Evolutionary conservation across 495 filamentous ascomycete genomes (phyloP).

Genomic region (Penicillium canescens): DNA sequence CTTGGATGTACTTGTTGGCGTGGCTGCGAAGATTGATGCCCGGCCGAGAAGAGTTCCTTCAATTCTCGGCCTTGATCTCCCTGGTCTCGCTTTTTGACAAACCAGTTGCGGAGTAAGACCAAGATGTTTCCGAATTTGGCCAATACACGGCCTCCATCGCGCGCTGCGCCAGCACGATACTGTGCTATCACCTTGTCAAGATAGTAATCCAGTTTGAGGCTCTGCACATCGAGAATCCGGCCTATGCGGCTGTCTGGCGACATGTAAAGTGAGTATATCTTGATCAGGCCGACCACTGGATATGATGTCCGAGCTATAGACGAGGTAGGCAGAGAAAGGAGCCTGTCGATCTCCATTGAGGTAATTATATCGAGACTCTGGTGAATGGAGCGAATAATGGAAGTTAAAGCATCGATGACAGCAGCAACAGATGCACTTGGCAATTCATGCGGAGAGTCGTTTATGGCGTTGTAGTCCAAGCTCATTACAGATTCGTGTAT

Average conservation of each 20-base stretch:
- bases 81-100: slow-evolving; percentile 52
- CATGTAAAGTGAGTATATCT: slow-evolving; percentile 78
- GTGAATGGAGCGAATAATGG: slow-evolving; percentile 72
- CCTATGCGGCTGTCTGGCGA: slow-evolving; percentile 68
- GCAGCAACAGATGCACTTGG: slow-evolving; percentile 53
- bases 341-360: slow-evolving; percentile 54
- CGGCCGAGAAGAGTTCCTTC: slow-evolving; percentile 30
- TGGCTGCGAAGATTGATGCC: slow-evolving; percentile 6
- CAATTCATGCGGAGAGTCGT: slow-evolving; percentile 22
- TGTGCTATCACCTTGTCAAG: slow-evolving; percentile 65
- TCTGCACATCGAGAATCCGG: slow-evolving; percentile 71
- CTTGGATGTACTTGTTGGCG: neutral
- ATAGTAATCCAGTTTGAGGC: slow-evolving; percentile 74
- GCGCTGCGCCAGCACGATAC: slow-evolving; percentile 63
- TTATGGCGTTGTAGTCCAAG: slow-evolving; percentile 52
- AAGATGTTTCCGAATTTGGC: slow-evolving; percentile 77
- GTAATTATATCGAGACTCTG: slow-evolving; percentile 71
- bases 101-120: slow-evolving; percentile 72
- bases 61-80: slow-evolving; percentile 36
- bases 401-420: slow-evolving; percentile 70
- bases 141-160: slow-evolving; percentile 66
- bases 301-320: slow-evolving; percentile 79
- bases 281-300: slow-evolving; percentile 82
- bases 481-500: slow-evolving; percentile 87
- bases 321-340: slow-evolving; percentile 74